A percentile compares a stretch with the other conserved stretches of the same genome.
phyloP scores from a whole-genome alignment of 352 stramenopile species.

The Phytopythium litorale region DNA sequence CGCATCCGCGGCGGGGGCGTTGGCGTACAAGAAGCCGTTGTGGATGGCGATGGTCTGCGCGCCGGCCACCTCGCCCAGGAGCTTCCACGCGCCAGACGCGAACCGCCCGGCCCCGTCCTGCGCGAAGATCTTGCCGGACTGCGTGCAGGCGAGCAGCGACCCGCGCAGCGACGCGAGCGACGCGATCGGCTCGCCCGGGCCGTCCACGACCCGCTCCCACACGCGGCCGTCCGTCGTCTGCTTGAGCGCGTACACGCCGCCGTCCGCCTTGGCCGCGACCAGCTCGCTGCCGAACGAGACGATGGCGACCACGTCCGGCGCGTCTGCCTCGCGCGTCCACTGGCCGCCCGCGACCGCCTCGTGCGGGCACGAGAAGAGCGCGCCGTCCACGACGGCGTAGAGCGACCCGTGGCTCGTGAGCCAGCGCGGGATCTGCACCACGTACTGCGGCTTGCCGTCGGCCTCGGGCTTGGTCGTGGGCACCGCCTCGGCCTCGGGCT shows the following conservation, averaged over 20 bases:
- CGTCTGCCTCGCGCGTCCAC: conserved; percentile 46
- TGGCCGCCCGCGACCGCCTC: conserved; percentile 31
- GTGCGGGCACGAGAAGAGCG: conserved; percentile 60
- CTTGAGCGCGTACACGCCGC: conserved; percentile 49
- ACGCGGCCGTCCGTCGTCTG: conserved; percentile 21
- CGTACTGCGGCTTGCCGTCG: conserved; percentile 30
- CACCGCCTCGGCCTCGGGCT: conserved; percentile 8
- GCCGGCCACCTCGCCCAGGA: conserved; percentile 38
- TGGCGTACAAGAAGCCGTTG: conserved; percentile 68
- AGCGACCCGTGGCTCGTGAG: conserved; percentile 76
- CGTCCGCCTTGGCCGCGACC: conserved; percentile 52
- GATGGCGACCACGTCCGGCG: conserved; percentile 45
- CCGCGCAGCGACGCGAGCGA: conserved; percentile 67
- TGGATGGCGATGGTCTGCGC: conserved; percentile 57
- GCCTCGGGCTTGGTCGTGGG: conserved; percentile 9
- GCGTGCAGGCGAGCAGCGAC: conserved; percentile 58
- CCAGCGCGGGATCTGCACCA: conserved; percentile 59
- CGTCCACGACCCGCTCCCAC: conserved; percentile 54
- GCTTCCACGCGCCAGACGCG: conserved; percentile 54
- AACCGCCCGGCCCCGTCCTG: conserved; percentile 62
- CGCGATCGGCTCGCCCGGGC: conserved; percentile 35
- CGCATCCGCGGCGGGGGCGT: conserved; percentile 11
- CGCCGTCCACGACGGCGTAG: conserved; percentile 48
- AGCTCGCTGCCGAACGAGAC: conserved; percentile 77
- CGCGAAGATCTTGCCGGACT: conserved; percentile 55